Base-by-base conservation (phyloP, 1,139 yeast genomes). In the Candida tropicalis region DNA sequence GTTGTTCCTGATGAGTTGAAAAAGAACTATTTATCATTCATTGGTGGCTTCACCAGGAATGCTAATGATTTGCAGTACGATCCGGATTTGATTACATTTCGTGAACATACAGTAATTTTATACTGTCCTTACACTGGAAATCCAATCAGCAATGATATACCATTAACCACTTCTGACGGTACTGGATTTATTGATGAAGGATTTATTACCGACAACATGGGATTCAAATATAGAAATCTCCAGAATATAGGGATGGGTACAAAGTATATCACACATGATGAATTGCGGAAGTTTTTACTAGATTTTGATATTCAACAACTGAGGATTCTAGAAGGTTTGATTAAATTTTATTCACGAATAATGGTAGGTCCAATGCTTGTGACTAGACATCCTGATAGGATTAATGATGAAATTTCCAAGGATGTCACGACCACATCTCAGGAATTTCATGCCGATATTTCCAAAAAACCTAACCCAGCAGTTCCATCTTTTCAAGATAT, bases 111-210 rank as follows among this genome's bases (percentile, higher is more conserved):
- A 15, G 36, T 41, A 12, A 13, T 43, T 2, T 36, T 52, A n/a
- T 39, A 39, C 27, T 63, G 67, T 40, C 63, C 66, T 5, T 32
- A 42, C n/a, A 62, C 66, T 42, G 20, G 44, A 4, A 36, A n/a
- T n/a, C n/a, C n/a, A n/a, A n/a, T n/a, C n/a, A n/a, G n/a, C n/a
- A n/a, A n/a, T n/a, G n/a, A n/a, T n/a, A n/a, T n/a, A n/a, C n/a
- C n/a, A n/a, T n/a, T n/a, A n/a, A n/a, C n/a, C n/a, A n/a, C n/a
- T n/a, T n/a, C n/a, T 43, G 3, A 26, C 40, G 2, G 24, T 55
- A 47, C 57, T 7, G 54, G 46, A 37, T 64, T 63, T 50, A 54
- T 57, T 7, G 67, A 63, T 40, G 38, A 40, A 2, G 27, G 46
- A 4, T 62, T 62, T 39, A 27, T 10, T 4, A 15, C 36, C n/a